phyloP scores from a whole-genome alignment of 495 filamentous ascomycete species.

The Xylaria intraflava region DNA sequence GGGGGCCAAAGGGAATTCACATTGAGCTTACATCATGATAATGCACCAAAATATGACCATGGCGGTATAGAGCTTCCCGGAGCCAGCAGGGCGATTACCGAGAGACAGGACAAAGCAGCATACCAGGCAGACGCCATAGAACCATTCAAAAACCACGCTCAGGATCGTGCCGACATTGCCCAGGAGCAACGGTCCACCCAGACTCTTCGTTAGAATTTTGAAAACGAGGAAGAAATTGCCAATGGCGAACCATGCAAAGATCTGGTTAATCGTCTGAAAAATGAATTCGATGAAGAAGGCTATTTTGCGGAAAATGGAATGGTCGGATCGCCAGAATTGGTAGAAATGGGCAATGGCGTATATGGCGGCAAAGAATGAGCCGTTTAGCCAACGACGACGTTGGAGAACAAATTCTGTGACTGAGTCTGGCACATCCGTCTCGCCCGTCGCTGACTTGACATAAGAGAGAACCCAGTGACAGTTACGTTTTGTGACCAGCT shows the following conservation, averaged over 20 bases:
- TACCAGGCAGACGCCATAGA: conserved; percentile 84
- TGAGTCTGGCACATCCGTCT: conserved; percentile 94
- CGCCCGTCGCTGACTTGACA: conserved; percentile 91
- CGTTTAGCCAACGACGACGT: conserved; percentile 95
- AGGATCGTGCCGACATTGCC: conserved; percentile 70
- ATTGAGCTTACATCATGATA: conserved; percentile 70
- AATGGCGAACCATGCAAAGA: conserved; percentile 99
- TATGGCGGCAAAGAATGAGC: conserved; percentile 95
- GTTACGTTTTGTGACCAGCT: conserved; percentile 94
- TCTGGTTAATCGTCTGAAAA: conserved; percentile 91
- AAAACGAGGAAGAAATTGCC: conserved; percentile 99
- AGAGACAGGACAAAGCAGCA: conserved; percentile 93
- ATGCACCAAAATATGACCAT: conserved; percentile 96
- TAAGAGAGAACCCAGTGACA: conserved; percentile 96
- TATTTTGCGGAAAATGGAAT: conserved; percentile 79
- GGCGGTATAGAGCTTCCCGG: conserved; percentile 86
- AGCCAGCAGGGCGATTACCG: conserved; percentile 93
- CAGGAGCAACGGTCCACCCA: conserved; percentile 60
- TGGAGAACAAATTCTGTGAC: conserved; percentile 96
- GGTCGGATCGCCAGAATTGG: conserved; percentile 86
- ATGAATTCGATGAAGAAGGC: conserved; percentile 87
- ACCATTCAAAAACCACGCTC: conserved; percentile 89
- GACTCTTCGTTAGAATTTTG: conserved; percentile 85
- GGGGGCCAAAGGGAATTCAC: conserved; percentile 1
- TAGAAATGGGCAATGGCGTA: conserved; percentile 93